Evolutionary conservation across 1,284 basidiomycete genomes (phyloP).

Genomic region (Fomitopsis betulina): DNA sequence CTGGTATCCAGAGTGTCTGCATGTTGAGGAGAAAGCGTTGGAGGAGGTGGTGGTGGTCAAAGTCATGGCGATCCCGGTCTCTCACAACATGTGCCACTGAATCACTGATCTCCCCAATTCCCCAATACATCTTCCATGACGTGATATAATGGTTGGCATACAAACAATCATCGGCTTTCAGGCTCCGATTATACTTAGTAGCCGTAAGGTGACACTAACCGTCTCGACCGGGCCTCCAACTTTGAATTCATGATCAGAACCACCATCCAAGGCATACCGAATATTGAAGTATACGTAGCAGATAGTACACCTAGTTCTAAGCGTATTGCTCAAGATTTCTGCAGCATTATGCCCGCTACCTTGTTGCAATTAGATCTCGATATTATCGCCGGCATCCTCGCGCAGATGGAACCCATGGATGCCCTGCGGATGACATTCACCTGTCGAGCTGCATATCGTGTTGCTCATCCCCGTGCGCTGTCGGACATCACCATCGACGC

Average conservation of each 20-base stretch:
- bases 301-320: too few species aligned
- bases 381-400: neutral
- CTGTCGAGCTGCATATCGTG: neutral
- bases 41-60: neutral
- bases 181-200: too few species aligned
- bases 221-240: too few species aligned
- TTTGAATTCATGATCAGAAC: too few species aligned
- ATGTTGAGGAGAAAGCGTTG: conserved; percentile 27
- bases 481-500: neutral
- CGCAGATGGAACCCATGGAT: neutral
- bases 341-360: neutral
- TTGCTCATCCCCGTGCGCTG: neutral
- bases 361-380: neutral
- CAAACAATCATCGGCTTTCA: too few species aligned
- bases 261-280: too few species aligned
- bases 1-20: conserved; percentile 54
- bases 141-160: too few species aligned
- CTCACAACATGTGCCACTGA: neutral
- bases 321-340: too few species aligned
- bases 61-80: neutral
- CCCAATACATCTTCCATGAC: too few species aligned
- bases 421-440: neutral
- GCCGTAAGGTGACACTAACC: too few species aligned
- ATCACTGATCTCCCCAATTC: neutral
- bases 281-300: too few species aligned